These are phyloP conservation scores for Pythium aristosporum DNA, from an alignment of 352 stramenopile species.

Conservation along the genomic window DNA sequence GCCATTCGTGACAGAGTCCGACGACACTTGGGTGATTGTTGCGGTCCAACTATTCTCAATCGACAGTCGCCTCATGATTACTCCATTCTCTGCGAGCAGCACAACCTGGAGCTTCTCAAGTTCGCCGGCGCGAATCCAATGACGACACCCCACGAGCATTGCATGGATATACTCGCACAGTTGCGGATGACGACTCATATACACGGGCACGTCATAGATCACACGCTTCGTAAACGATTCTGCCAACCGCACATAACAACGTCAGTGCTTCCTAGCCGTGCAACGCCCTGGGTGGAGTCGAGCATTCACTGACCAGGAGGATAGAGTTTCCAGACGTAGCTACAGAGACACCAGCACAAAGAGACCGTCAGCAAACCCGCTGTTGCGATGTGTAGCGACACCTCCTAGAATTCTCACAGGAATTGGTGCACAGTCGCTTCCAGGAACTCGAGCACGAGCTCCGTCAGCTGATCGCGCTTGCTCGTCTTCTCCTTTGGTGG, in stretches of 20 bases:
- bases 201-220: slow-evolving; percentile 76
- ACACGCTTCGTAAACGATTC: slow-evolving; percentile 62
- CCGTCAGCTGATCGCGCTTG: slow-evolving; percentile 42
- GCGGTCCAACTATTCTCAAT: slow-evolving; percentile 50
- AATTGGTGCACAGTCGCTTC: slow-evolving; percentile 76
- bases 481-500: slow-evolving; percentile 22
- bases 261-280: background rate
- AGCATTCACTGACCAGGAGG: slow-evolving; percentile 8
- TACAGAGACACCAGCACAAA: background rate
- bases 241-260: slow-evolving; percentile 10
- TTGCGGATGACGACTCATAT: slow-evolving; percentile 71
- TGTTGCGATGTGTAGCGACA: background rate
- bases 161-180: slow-evolving; percentile 80
- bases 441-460: slow-evolving; percentile 74
- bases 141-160: slow-evolving; percentile 61
- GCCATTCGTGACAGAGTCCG: background rate
- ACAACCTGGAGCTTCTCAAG: slow-evolving; percentile 68
- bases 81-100: slow-evolving; percentile 49
- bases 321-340: slow-evolving; percentile 30
- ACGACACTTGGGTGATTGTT: slow-evolving; percentile 1
- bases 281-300: background rate
- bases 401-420: slow-evolving; percentile 40
- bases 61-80: slow-evolving; percentile 44
- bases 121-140: slow-evolving; percentile 58
- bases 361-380: background rate